Conservation (phyloP, 805 yeast species). For the Clavispora phyllophila region DNA sequence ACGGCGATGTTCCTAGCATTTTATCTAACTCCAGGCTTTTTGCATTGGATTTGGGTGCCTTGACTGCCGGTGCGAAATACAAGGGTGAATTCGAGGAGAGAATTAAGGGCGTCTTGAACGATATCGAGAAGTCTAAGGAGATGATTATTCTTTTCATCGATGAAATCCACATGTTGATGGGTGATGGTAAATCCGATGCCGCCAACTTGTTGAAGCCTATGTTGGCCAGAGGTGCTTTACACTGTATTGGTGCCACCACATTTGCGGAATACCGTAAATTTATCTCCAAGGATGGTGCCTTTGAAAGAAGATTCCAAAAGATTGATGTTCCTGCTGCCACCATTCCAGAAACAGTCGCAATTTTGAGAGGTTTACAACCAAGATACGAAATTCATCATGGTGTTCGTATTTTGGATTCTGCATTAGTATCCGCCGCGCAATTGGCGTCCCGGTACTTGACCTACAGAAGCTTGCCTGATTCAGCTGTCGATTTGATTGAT, state of each 20-base stretch:
- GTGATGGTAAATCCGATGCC: slow-evolving; percentile 96
- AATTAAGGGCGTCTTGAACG: slow-evolving; percentile 91
- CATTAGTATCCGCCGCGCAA: slow-evolving; percentile 90
- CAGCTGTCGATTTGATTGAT: slow-evolving; percentile 94
- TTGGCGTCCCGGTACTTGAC: slow-evolving; percentile 91
- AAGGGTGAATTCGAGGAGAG: slow-evolving; percentile 99
- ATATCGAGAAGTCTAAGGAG: slow-evolving; percentile 80
- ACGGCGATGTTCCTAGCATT: slow-evolving; percentile 90
- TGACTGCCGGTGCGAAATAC: slow-evolving; percentile 97
- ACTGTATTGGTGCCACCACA: slow-evolving; percentile 98
- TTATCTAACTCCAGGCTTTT: slow-evolving; percentile 75
- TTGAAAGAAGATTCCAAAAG: slow-evolving; percentile 97
- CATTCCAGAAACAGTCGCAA: slow-evolving; percentile 88
- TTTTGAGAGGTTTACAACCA: slow-evolving; percentile 91
- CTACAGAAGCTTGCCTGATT: slow-evolving; percentile 92
- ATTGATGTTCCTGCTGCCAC: slow-evolving; percentile 95
- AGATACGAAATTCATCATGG: slow-evolving; percentile 97
- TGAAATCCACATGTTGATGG: slow-evolving; percentile 99
- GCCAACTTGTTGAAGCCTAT: slow-evolving; percentile 96
- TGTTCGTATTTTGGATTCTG: slow-evolving; percentile 91
- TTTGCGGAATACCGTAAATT: slow-evolving; percentile 89
- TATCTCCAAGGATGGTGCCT: slow-evolving; percentile 96
- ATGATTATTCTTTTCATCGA: slow-evolving; percentile 90
- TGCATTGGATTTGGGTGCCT: slow-evolving; percentile 90
- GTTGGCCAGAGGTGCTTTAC: slow-evolving; percentile 92